Base-by-base conservation (phyloP, 2,329 filamentous ascomycete genomes). In the Cytospora piceicola region DNA sequence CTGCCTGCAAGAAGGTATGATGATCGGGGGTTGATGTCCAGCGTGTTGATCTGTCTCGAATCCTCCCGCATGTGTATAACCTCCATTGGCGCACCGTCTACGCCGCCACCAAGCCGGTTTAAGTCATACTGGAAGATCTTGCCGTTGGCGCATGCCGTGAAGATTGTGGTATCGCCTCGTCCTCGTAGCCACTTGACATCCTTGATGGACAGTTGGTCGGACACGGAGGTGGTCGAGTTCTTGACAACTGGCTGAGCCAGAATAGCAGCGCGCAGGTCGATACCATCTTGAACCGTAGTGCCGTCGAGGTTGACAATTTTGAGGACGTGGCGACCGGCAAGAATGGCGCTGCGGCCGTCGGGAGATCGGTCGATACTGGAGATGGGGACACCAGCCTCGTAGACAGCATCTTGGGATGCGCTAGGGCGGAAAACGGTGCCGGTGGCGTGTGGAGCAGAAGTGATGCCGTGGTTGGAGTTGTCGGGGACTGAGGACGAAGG, bases 51-150 rank as follows among this genome's bases (percentile, higher is more conserved):
- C 76, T 89, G 87, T 3, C 87, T 82, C 55, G 84, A 83, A 70
- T 89, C 87, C 71, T 89, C 87, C 54, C 83, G 81, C 59, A 81
- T 85, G 73, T 88, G 83, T 39, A 88, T 81, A 39, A 82, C 83
- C 49, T 85, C 85, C 59, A 88, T 74, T 5, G 81, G 80, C 15
- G 81, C 75, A 1, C 75, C 76, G 30, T 75, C 74, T 3, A 78
- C 75, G 8, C 76, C 76, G 3, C 78, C 79, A 1, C 82, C 80
- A 12, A 85, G 71, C 24, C 83, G 82, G 51, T 79, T 79, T 22
- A 89, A 73, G 73, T 90, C 86, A 71, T 90, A 90, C 67, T 85
- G 80, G 67, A 88, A 88, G 70, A 90, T 88, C 74, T 86, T 86
- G 71, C 87, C 87, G 67, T 84, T 87, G 58, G 84, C 83, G 72